These are phyloP conservation scores for Clavispora vitiphila DNA, from an alignment of 805 yeast genomes.

Conservation along the genomic window DNA sequence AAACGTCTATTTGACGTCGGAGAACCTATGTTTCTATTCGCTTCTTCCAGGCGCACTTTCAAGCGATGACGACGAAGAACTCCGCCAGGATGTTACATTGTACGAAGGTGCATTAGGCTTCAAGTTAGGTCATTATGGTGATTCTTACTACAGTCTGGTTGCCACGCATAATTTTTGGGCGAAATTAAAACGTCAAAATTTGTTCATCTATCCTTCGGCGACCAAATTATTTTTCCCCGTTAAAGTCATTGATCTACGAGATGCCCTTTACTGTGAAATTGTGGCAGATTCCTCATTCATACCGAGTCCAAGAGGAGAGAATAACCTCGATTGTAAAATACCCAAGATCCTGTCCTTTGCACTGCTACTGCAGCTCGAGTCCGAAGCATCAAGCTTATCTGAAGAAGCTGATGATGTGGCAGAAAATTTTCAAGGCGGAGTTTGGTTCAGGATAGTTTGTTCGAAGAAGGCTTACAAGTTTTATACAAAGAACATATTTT, in stretches of 20 bases:
- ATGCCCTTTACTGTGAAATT: constrained; percentile 58
- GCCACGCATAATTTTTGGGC: constrained; percentile 69
- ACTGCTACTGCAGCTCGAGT: constrained; percentile 3
- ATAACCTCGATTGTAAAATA: background rate
- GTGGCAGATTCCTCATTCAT: constrained; percentile 4
- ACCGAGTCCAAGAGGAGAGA: background rate
- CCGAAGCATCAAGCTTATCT: constrained; percentile 11
- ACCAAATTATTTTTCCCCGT: constrained; percentile 83
- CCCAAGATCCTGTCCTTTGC: background rate
- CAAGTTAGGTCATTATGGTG: constrained; percentile 36
- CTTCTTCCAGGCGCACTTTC: constrained; percentile 49
- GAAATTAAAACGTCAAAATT: constrained; percentile 60
- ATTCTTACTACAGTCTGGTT: constrained; percentile 28
- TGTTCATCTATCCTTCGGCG: constrained; percentile 64
- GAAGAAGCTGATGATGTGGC: constrained; percentile 18
- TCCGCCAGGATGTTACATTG: constrained; percentile 14
- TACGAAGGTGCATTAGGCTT: constrained; percentile 36
- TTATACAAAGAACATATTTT: constrained; percentile 63
- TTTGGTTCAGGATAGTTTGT: constrained; percentile 57
- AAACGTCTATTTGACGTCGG: constrained; percentile 65
- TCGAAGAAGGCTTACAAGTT: constrained; percentile 57
- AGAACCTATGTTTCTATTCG: constrained; percentile 69
- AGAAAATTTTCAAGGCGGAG: constrained; percentile 26
- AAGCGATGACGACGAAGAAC: constrained; percentile 7
- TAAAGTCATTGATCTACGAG: constrained; percentile 65